Conservation (phyloP, 768 basidiomycete genomes). For the Xerocomellus amylosporus region DNA sequence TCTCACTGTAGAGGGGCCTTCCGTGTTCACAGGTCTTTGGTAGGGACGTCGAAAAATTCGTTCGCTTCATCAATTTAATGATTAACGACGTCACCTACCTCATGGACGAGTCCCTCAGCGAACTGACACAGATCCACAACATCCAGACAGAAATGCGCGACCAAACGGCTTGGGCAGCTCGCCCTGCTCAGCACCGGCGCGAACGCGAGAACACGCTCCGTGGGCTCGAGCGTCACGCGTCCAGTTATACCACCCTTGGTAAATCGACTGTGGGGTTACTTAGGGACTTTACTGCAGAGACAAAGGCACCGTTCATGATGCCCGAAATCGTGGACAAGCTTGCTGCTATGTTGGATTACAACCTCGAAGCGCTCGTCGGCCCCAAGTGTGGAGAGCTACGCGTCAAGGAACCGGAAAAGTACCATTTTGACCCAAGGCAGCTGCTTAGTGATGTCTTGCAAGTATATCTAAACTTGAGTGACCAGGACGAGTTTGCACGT, state of each 20-base stretch:
- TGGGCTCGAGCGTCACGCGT: conserved; percentile 79
- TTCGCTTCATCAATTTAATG: conserved; percentile 94
- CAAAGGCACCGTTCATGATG: conserved; percentile 90
- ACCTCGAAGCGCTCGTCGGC: conserved; percentile 84
- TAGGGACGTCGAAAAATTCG: conserved; percentile 89
- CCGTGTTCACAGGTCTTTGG: conserved; percentile 8
- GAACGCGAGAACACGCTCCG: conserved; percentile 80
- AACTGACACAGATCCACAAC: conserved; percentile 83
- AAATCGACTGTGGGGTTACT: conserved; percentile 87
- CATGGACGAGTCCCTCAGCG: conserved; percentile 91
- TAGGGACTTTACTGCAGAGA: conserved; percentile 89
- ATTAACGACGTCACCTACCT: conserved; percentile 99
- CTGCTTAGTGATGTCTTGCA: conserved; percentile 85
- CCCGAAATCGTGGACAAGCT: conserved; percentile 94
- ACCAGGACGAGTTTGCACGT: conserved; percentile 71
- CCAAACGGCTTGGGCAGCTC: conserved; percentile 62
- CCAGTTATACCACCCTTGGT: conserved; percentile 83
- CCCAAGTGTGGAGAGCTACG: conserved; percentile 83
- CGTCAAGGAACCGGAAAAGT: conserved; percentile 84
- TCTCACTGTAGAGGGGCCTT: neutral
- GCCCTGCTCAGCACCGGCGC: conserved; percentile 68
- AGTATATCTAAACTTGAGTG: conserved; percentile 86
- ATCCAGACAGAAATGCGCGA: conserved; percentile 86
- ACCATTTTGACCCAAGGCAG: conserved; percentile 80
- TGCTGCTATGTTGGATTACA: conserved; percentile 96